Base-by-base conservation (phyloP, 1,139 yeast species). In the Saccharomyces uvarum region DNA sequence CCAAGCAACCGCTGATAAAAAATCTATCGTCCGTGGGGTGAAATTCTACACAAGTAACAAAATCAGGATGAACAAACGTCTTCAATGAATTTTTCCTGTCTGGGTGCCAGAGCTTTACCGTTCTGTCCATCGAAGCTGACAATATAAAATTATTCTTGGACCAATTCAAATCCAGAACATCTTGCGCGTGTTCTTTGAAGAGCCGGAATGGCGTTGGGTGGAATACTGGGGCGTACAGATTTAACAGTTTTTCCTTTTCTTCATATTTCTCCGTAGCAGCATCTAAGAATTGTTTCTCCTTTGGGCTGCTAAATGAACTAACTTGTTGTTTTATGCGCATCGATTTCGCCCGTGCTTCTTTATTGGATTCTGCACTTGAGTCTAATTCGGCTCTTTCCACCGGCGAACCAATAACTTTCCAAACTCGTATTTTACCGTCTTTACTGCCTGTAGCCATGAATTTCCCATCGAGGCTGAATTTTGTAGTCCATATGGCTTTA, bases 21-120 rank as follows among this genome's bases (percentile, higher is more conserved):
- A 90, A 91, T 41, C 98, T 73, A 67, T 91, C 97, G 71, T 91
- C 98, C 2, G 75, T 75, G 1, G 95, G 96, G 64, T 89, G 96
- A 68, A 91, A 91, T 52, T 80, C 80, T 3, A 88, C 88, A 14
- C 87, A 77, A 0, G 97, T 87, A 3, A 89, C 96, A 69, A 88
- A 86, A 69, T 89, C 96, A 32, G 83, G 80, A 65, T 89, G 95
- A 28, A 72, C 69, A 66, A 88, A 90, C 1, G 84, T 77, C 53
- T 86, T 80, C 33, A 91, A 73, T 55, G 89, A 82, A 16, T 75
- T 77, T 1, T 72, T 72, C 51, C 91, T 75, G 49, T 87, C 88
- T 11, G 86, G 79, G 68, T 91, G 96, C 97, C 97, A 91, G 50
- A 91, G 72, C 57, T 81, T 79, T 1, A 84, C 96, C 0, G 95